Base-by-base conservation (phyloP, 169 alveolate genomes). In the Toxoplasma gondii region DNA sequence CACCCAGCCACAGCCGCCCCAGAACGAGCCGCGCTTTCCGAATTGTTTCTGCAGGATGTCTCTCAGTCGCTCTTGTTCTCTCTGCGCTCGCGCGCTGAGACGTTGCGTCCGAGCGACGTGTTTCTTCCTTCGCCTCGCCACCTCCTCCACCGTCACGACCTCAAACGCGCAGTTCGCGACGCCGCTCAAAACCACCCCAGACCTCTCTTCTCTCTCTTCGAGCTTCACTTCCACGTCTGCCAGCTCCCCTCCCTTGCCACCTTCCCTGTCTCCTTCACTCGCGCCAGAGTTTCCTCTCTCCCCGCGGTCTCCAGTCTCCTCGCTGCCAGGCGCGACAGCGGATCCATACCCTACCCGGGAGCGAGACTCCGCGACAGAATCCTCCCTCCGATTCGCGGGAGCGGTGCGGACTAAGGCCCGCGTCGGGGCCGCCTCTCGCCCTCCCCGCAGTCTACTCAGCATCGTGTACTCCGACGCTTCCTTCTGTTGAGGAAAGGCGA, bases 1-100 rank as follows among this genome's bases (percentile, higher is more conserved):
- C 39, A 82, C 36, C 90, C 90, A 82, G 16, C 90, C 90, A 67
- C 90, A 82, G 41, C 90, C 90, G 5, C 64, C 90, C 90, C 90
- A 82, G 38, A 29, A 44, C 2, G 69, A 39, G 19, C 69, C 67
- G 12, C 41, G n/a, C 27, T 36, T 38, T 2, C 41, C 69, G 64
- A 82, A 82, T 49, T 82, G 90, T 36, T 82, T 12, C 64, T 82
- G 90, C 41, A 82, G 67, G 19, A 82, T 24, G 7, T 43, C 41
- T 31, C 67, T 36, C 41, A 82, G 90, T 31, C 67, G 53, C 1
- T 82, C 69, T 24, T 82, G 90, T 36, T 82, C 90, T 10, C 64
- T 4, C n/a, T 27, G 67, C 69, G 90, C 53, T 12, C 41, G 17
- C 67, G 53, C 69, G 10, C 69, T 82, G 67, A 82, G 90, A 29